These are phyloP conservation scores for Aspergillus cristatus DNA, from an alignment of 495 filamentous ascomycete genomes.

Conservation along the genomic window DNA sequence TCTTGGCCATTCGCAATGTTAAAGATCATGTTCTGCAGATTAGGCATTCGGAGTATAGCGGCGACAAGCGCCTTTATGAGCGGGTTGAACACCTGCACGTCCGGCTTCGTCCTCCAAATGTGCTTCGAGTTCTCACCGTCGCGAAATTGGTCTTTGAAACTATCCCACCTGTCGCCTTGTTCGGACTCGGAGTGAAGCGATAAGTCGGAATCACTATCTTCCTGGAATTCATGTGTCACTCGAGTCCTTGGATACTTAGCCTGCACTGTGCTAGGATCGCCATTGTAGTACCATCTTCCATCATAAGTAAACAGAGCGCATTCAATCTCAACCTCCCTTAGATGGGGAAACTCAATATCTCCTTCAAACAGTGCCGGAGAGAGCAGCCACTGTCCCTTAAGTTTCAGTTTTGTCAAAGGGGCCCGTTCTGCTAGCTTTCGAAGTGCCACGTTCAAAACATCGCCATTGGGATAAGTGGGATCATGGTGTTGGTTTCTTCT, in stretches of 20 bases:
- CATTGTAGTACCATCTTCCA: constrained; percentile 7
- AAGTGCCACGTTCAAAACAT: constrained; percentile 1
- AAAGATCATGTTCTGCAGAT: not conserved
- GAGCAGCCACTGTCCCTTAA: not conserved
- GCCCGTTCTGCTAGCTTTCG: constrained; percentile 1
- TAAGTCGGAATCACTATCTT: constrained; percentile 1
- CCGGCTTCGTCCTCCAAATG: constrained; percentile 1
- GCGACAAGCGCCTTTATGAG: not conserved
- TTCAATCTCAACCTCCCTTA: not conserved
- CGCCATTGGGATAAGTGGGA: constrained; percentile 1
- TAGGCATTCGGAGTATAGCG: constrained; percentile 1
- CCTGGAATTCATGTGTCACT: not conserved
- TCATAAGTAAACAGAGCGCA: constrained; percentile 3
- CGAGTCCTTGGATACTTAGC: not conserved
- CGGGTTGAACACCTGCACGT: not conserved
- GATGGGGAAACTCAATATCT: constrained; percentile 1
- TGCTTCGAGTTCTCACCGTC: constrained; percentile 1
- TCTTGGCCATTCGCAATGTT: not conserved
- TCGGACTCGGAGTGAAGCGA: not conserved
- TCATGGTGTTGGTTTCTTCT: not conserved
- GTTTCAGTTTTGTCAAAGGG: not conserved
- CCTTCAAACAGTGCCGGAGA: constrained; percentile 3
- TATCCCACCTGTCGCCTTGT: not conserved
- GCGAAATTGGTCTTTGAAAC: not conserved
- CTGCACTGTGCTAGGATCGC: not conserved